Evolutionary conservation across 768 basidiomycete genomes (phyloP), one percentile per base, ranked within the genome.

Genomic region (Naganishia friedmannii): DNA sequence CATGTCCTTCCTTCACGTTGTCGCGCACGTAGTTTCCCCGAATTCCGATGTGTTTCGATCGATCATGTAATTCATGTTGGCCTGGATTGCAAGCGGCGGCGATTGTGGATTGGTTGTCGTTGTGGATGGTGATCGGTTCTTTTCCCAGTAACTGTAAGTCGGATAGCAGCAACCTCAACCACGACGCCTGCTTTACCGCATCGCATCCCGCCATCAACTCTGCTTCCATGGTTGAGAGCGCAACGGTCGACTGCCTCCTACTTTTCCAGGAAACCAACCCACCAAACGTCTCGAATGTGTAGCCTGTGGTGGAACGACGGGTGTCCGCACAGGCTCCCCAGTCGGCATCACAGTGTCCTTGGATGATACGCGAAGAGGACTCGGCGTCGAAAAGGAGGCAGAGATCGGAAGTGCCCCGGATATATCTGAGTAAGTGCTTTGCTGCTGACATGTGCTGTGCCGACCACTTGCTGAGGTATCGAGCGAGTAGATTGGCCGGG

Each of bases 191-290:
- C n/a, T n/a, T n/a, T n/a, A n/a, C n/a, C n/a, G n/a, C n/a, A n/a
- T n/a, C n/a, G n/a, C n/a, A n/a, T n/a, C n/a, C n/a, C n/a, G n/a
- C n/a, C n/a, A n/a, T n/a, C n/a, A n/a, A n/a, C n/a, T n/a, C n/a
- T n/a, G n/a, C n/a, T n/a, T n/a, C n/a, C n/a, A n/a, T n/a, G n/a
- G n/a, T n/a, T n/a, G n/a, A n/a, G n/a, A n/a, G n/a, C n/a, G n/a
- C n/a, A n/a, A n/a, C 73, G 34, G 82, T 74, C 2, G 74, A 70
- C 66, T 85, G 83, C 53, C 77, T 73, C 73, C 81, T 82, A 1
- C 82, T 77, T 26, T 68, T 72, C 80, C 83, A 85, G 4, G 80
- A 77, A 15, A 84, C 75, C 0, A 80, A 70, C 1, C 78, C 77
- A 34, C 77, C 39, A 15, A 8, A 79, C 13, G 83, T 53, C 68